A percentile compares a stretch with the other conserved stretches of the same genome.
phyloP scores from a whole-genome alignment of 305 asterid species.

The Fraxinus greggii region DNA sequence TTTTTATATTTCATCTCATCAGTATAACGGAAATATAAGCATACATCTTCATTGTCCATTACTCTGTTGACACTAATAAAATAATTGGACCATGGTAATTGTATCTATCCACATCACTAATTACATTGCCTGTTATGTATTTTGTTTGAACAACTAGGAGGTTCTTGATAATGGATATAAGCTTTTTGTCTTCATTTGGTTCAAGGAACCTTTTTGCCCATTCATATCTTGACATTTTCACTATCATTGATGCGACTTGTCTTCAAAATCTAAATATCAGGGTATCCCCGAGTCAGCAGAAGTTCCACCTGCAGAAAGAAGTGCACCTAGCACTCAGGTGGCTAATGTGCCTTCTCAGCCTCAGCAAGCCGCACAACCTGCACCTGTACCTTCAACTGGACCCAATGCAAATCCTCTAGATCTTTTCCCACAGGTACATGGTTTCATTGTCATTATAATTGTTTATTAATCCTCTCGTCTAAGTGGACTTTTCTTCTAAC shows the following conservation, averaged over 20 bases:
- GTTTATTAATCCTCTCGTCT: background rate
- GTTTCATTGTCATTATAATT: background rate
- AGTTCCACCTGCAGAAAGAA: constrained; percentile 45
- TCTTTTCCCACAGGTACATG: constrained; percentile 79
- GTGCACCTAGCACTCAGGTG: constrained; percentile 27
- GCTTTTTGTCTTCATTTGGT: background rate
- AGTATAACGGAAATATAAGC: background rate
- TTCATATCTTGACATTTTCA: background rate
- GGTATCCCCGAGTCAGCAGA: constrained; percentile 79
- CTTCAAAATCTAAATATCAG: constrained; percentile 28
- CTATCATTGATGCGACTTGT: constrained; percentile 2
- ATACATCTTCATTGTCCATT: background rate
- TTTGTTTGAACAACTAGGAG: background rate
- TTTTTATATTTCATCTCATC: background rate
- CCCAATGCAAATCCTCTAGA: constrained; percentile 82
- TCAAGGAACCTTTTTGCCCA: background rate
- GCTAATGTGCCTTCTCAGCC: constrained; percentile 49
- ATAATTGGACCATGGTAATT: background rate
- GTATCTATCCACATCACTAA: background rate
- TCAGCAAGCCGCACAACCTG: constrained; percentile 52
- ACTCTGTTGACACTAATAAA: background rate
- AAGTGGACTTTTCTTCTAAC: constrained; percentile 19
- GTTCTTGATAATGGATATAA: background rate
- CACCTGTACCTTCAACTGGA: constrained; percentile 53
- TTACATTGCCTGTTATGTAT: background rate